A percentile compares a stretch with the other conserved stretches of the same genome.
These are phyloP conservation scores for Platanus orientalis DNA, from an alignment of 164 flowering plant genomes.

Conservation along the genomic window DNA sequence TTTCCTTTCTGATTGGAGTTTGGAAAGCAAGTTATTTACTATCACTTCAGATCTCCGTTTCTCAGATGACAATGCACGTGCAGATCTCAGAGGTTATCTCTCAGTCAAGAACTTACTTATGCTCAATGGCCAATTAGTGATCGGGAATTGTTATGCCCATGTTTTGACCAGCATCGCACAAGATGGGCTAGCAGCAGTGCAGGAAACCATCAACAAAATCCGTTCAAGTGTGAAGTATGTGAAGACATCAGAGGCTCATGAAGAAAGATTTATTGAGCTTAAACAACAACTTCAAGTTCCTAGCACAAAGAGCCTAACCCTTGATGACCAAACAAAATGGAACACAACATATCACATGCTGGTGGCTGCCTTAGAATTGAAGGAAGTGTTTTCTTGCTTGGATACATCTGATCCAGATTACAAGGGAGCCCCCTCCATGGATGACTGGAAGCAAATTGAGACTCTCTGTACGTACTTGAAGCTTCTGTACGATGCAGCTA, in stretches of 20 bases:
- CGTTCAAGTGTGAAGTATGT: constrained; percentile 73
- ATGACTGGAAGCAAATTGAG: constrained; percentile 79
- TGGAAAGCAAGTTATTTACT: constrained; percentile 50
- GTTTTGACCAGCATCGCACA: constrained; percentile 51
- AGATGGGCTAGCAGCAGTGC: constrained; percentile 37
- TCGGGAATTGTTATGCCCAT: constrained; percentile 58
- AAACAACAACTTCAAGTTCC: constrained; percentile 70
- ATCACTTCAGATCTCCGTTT: constrained; percentile 49
- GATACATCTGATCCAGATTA: constrained; percentile 55
- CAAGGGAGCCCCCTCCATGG: constrained; percentile 43
- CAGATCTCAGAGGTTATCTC: constrained; percentile 50
- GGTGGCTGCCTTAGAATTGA: constrained; percentile 54
- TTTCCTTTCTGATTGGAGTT: constrained; percentile 66
- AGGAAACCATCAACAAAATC: constrained; percentile 43
- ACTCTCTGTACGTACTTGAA: constrained; percentile 54
- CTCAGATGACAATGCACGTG: constrained; percentile 35
- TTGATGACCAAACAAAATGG: constrained; percentile 62
- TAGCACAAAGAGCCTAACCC: constrained; percentile 36
- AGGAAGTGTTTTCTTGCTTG: constrained; percentile 67
- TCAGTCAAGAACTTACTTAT: constrained; percentile 43
- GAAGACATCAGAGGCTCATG: constrained; percentile 43
- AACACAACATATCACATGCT: constrained; percentile 71
- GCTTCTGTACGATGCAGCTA: constrained; percentile 57
- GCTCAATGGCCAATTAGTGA: constrained; percentile 53
- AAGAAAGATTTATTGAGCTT: constrained; percentile 53